phyloP scores from a whole-genome alignment of 2,329 filamentous ascomycete species.

The Cytospora mali region DNA sequence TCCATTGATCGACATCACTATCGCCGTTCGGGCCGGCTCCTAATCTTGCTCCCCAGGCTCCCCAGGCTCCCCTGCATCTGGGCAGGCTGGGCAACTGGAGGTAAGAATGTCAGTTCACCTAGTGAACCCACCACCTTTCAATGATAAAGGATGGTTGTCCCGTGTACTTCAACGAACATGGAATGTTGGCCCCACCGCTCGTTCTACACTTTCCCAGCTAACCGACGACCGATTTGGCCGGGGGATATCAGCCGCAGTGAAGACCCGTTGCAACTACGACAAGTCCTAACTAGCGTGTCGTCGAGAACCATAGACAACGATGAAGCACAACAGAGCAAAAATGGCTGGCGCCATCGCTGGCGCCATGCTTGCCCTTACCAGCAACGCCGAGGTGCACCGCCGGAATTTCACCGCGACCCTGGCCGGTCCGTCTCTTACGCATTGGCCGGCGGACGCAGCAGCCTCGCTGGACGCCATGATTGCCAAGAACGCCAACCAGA shows the following conservation, averaged over 20 bases:
- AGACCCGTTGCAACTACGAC: background rate
- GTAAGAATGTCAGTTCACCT: no score
- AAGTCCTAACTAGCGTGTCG: background rate
- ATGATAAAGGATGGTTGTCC: no score
- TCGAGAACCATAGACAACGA: background rate
- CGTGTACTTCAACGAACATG: no score
- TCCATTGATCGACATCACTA: no score
- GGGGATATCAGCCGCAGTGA: slow-evolving; percentile 1
- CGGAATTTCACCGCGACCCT: slow-evolving; percentile 8
- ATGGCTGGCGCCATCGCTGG: slow-evolving; percentile 11
- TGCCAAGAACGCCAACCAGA: slow-evolving; percentile 40
- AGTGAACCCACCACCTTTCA: background rate
- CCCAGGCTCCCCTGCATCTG: background rate
- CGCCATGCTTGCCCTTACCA: slow-evolving; percentile 13
- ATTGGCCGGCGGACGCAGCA: slow-evolving; percentile 43
- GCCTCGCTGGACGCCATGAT: slow-evolving; percentile 43
- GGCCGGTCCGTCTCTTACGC: slow-evolving; percentile 31
- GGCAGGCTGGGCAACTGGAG: no score
- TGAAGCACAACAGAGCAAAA: slow-evolving; percentile 9
- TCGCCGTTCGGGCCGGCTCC: no score
- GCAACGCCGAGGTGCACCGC: slow-evolving; percentile 9
- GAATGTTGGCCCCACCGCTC: background rate
- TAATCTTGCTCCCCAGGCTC: background rate
- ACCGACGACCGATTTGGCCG: background rate
- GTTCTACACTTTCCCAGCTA: background rate